Conservation (phyloP, 176 grass and related monocot genomes). For the Aegilops umbellulata region DNA sequence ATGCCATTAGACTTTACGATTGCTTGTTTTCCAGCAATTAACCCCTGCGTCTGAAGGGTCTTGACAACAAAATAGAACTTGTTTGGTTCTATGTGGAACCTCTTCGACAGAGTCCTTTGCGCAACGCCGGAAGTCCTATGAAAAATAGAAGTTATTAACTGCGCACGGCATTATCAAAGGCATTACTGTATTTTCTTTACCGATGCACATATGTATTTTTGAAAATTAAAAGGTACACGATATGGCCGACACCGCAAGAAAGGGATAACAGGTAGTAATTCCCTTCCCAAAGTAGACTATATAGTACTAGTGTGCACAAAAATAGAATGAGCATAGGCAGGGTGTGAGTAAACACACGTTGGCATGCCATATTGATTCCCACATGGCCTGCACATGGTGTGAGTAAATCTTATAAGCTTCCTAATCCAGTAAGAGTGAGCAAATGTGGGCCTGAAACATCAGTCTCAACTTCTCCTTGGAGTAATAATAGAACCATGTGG, state of each 20-base stretch:
- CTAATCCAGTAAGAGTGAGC: neutral
- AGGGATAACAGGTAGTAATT: neutral
- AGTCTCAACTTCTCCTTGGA: neutral
- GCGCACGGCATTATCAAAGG: neutral
- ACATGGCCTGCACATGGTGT: neutral
- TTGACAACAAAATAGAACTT: conserved; percentile 83
- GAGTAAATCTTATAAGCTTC: neutral
- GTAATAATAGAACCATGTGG: neutral
- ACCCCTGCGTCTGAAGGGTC: conserved; percentile 53
- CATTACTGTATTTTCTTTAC: neutral
- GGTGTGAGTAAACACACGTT: too few species aligned
- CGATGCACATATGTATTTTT: neutral
- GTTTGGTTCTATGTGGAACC: conserved; percentile 62
- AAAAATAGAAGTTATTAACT: conserved; percentile 9
- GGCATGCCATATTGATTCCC: neutral
- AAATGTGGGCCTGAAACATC: neutral
- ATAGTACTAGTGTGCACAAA: neutral
- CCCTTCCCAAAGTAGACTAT: neutral
- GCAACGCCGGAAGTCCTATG: conserved; percentile 72
- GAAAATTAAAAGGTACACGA: neutral
- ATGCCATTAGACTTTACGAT: conserved; percentile 63
- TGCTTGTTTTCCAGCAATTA: conserved; percentile 76
- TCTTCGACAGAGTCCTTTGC: conserved; percentile 57
- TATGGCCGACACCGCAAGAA: neutral
- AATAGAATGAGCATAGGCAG: neutral